Percentiles rank a stretch among this genome's conserved stretches.
Evolutionary conservation across 345 rosid genomes (phyloP).

Genomic region (Melaleuca alternifolia): DNA sequence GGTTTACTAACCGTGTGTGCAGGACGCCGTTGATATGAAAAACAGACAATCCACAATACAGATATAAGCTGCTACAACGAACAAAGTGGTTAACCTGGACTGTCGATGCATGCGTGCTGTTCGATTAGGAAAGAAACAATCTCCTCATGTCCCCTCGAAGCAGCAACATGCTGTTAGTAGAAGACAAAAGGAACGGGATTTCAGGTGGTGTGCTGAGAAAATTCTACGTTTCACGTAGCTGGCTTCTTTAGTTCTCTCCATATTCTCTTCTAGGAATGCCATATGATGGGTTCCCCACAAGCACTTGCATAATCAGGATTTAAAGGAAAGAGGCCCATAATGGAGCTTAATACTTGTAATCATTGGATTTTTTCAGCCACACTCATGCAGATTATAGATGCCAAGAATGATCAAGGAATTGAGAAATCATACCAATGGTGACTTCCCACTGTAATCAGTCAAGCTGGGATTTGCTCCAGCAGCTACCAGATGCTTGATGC

Average conservation of each 20-base stretch:
- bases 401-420: background rate
- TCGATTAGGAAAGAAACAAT: constrained; percentile 52
- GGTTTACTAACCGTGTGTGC: background rate
- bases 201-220: background rate
- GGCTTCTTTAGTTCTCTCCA: background rate
- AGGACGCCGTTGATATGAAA: background rate
- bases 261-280: background rate
- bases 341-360: background rate
- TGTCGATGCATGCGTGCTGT: constrained; percentile 37
- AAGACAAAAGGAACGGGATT: background rate
- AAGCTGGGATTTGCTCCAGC: constrained; percentile 63
- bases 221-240: background rate
- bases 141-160: constrained; percentile 64
- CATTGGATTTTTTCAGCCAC: background rate
- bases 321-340: background rate
- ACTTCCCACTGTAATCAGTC: constrained; percentile 72
- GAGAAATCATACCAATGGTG: constrained; percentile 55
- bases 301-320: background rate
- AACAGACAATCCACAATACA: background rate
- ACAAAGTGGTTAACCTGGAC: constrained; percentile 18
- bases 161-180: constrained; percentile 58
- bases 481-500: constrained; percentile 44
- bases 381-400: background rate
- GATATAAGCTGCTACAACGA: background rate
- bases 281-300: background rate